These are phyloP conservation scores for Ophidiomyces ophidiicola DNA, from an alignment of 2,329 filamentous ascomycete species.

Conservation along the genomic window DNA sequence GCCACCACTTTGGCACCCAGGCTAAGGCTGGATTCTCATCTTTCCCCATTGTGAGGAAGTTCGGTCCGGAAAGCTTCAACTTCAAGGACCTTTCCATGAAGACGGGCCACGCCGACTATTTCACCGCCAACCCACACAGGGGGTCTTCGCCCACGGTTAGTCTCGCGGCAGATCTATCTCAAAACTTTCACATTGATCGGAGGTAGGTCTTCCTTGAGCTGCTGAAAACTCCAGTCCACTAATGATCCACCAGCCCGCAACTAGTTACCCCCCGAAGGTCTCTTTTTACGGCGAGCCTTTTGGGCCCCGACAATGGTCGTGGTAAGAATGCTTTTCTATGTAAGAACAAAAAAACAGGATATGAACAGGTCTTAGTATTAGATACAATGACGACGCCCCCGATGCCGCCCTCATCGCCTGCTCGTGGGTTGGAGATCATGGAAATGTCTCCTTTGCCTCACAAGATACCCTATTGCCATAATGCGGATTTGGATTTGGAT, in stretches of 20 bases:
- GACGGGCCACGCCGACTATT: constrained; percentile 61
- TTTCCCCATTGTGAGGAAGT: constrained; percentile 42
- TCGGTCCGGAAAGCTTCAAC: constrained; percentile 57
- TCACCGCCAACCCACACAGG: constrained; percentile 61
- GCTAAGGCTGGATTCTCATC: constrained; percentile 37
- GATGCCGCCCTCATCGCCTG: constrained; percentile 71
- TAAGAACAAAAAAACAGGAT: neutral
- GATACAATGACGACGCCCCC: constrained; percentile 75
- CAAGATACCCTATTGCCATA: constrained; percentile 56
- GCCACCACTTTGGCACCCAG: constrained; percentile 51
- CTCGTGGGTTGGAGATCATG: constrained; percentile 62
- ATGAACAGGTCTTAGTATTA: constrained; percentile 31
- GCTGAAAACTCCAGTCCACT: constrained; percentile 14
- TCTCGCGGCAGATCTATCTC: constrained; percentile 83
- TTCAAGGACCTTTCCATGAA: constrained; percentile 65
- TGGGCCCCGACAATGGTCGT: constrained; percentile 45
- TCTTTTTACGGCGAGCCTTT: constrained; percentile 64
- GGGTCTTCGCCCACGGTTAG: constrained; percentile 86
- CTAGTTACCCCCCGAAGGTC: constrained; percentile 72
- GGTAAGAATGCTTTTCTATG: constrained; percentile 36
- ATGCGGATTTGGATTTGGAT: constrained; percentile 50
- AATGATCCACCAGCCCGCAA: constrained; percentile 51
- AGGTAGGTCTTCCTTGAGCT: constrained; percentile 48
- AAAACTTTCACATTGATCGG: constrained; percentile 92
- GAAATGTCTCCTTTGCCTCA: constrained; percentile 88